Conservation (phyloP, 441 rosid species). For the Populus hybrid region DNA sequence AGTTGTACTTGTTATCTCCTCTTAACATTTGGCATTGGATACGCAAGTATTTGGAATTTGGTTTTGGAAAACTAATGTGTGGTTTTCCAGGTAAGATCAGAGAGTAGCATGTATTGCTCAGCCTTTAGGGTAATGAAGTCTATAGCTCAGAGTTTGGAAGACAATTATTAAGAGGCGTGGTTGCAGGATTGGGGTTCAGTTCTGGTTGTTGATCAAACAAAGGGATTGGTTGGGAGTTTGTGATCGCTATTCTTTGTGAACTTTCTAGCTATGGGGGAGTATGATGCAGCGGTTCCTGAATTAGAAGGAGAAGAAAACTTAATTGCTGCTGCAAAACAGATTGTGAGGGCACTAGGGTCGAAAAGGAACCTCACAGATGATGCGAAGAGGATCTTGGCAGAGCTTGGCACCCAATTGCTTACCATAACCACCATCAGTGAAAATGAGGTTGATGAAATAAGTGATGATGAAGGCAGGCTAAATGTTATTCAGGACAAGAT, state of each 20-base stretch:
- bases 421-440: constrained; percentile 35
- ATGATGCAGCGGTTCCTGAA: constrained; percentile 26
- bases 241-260: neutral
- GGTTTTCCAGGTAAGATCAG: neutral
- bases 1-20: constrained; percentile 7
- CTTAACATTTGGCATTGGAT: constrained; percentile 12
- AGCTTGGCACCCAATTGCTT: constrained; percentile 59
- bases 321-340: constrained; percentile 62
- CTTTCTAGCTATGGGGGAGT: constrained; percentile 48
- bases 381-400: constrained; percentile 54
- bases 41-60: constrained; percentile 10
- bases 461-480: constrained; percentile 44
- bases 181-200: neutral
- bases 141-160: neutral
- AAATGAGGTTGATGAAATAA: constrained; percentile 26
- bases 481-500: constrained; percentile 59
- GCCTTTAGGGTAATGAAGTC: constrained; percentile 11
- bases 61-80: neutral
- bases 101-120: constrained; percentile 1
- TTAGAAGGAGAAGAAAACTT: constrained; percentile 59
- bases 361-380: constrained; percentile 53
- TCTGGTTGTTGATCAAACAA: constrained; percentile 5
- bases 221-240: neutral
- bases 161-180: neutral
- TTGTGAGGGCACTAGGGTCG: constrained; percentile 58